Base-by-base conservation (phyloP, 345 rosid species). In the Hibiscus mutabilis region DNA sequence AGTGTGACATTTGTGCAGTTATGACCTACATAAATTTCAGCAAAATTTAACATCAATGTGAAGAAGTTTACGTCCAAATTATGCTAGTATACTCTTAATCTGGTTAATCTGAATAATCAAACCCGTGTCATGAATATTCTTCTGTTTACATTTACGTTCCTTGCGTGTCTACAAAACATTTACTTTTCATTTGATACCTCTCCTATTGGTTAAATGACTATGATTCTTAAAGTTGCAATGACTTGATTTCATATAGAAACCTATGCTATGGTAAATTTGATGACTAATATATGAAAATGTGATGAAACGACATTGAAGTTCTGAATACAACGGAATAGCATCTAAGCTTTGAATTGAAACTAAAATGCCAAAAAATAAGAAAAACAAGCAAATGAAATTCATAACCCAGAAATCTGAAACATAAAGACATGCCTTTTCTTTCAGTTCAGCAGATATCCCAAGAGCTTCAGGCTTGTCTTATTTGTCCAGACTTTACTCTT, bases 391-490 rank as follows among this genome's bases (percentile, higher is more conserved):
- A 37, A 62, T 11, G 19, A n/a, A 33, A 64, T 42, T 64, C 31
- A 40, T 19, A 66, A 44, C 15, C 69, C 33, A 66, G 25, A 44
- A 44, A 65, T 65, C 18, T 0, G 19, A 44, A 25, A 71, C 11
- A 59, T 9, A 66, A 13, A 11, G 52, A 7, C 80, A 66, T 81
- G 84, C 98, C 98, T 94, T 86, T 0, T 87, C 82, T 80, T 87
- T 94, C 33, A 94, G 59, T 77, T 94, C 97, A 16, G 97, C 87
- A 68, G 98, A 94, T 76, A 94, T 94, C 71, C 98, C 97, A 14
- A 94, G 81, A 8, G 98, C 97, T 85, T 94, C 97, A 2, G 98
- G 98, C 78, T n/a, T 94, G 98, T 77, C 87, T 82, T 71, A 94
- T 68, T 74, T 91, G 73, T 70, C 98, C 96, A 66, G 96, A 91